phyloP scores from a whole-genome alignment of 176 grass and related monocot genomes.

The Triticum dicoccoides region DNA sequence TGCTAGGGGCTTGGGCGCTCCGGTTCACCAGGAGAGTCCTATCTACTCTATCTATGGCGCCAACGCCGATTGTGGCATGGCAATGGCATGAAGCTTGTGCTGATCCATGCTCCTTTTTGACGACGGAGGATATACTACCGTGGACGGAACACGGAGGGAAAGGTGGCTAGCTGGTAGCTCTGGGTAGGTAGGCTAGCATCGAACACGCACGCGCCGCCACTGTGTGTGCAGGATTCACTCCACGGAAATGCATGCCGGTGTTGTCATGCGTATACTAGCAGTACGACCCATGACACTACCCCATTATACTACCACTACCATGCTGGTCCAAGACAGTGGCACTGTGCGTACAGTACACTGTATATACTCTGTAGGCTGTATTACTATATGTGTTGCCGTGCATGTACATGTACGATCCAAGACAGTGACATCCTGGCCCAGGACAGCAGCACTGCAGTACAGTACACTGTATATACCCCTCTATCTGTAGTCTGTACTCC shows the following conservation, averaged over 20 bases:
- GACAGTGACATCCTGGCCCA: too few species aligned
- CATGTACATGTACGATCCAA: too few species aligned
- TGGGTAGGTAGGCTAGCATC: neutral
- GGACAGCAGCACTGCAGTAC: too few species aligned
- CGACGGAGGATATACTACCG: neutral
- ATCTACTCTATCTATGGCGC: neutral
- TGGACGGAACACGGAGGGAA: neutral
- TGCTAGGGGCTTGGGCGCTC: neutral
- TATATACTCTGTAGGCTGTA: neutral
- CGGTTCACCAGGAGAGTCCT: neutral
- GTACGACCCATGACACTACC: neutral
- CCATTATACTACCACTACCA: neutral
- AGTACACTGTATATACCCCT: too few species aligned
- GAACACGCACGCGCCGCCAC: conserved; percentile 41
- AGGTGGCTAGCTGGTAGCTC: neutral
- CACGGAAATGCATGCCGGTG: neutral
- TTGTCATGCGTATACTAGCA: neutral
- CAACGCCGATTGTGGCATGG: too few species aligned
- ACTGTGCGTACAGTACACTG: neutral
- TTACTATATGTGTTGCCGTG: too few species aligned
- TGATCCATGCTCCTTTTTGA: neutral
- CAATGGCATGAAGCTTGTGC: too few species aligned
- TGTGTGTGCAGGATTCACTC: conserved; percentile 3
- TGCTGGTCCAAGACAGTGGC: neutral
- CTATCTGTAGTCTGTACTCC: too few species aligned